Percentiles rank a stretch among this genome's conserved stretches.
Evolutionary conservation across 352 stramenopile species (phyloP).

Genomic region (Phytopythium vexans): DNA sequence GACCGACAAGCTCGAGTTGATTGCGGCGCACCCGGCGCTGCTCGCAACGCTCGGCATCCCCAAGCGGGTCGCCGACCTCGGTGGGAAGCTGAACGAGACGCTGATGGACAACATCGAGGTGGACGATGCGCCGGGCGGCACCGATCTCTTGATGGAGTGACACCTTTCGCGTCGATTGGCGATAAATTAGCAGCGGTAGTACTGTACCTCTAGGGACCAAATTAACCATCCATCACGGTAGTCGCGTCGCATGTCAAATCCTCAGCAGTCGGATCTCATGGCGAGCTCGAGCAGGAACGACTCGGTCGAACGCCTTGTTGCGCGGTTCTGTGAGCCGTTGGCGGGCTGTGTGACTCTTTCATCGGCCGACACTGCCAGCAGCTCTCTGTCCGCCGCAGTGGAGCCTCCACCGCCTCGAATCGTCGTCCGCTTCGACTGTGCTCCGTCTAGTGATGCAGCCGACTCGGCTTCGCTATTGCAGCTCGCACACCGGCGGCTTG

Average conservation of each 20-base stretch:
- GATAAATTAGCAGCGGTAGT: slow-evolving; percentile 14
- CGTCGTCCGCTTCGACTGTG: slow-evolving; percentile 10
- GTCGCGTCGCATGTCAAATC: too few relatives aligned
- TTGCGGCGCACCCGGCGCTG: slow-evolving; percentile 66
- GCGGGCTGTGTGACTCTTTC: slow-evolving; percentile 15
- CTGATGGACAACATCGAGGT: slow-evolving; percentile 64
- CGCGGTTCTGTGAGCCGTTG: slow-evolving; percentile 13
- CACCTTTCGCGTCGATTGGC: not conserved
- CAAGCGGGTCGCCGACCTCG: slow-evolving; percentile 69
- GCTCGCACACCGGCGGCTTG: slow-evolving; percentile 8
- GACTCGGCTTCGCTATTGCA: not conserved
- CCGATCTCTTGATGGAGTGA: slow-evolving; percentile 32
- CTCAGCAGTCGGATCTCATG: slow-evolving; percentile 3
- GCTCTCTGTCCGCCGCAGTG: not conserved
- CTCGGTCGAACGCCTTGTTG: slow-evolving; percentile 10
- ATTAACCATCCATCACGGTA: too few relatives aligned
- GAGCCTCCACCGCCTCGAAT: slow-evolving; percentile 7
- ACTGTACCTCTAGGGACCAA: too few relatives aligned
- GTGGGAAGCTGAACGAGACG: slow-evolving; percentile 59
- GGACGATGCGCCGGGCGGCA: slow-evolving; percentile 16
- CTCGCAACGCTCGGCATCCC: slow-evolving; percentile 58
- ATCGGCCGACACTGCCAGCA: not conserved
- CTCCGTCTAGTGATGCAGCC: not conserved
- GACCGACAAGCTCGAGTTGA: slow-evolving; percentile 67
- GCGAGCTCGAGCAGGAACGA: not conserved